Base-by-base conservation (phyloP, 345 rosid genomes). In the Arabidopsis arenosa region DNA sequence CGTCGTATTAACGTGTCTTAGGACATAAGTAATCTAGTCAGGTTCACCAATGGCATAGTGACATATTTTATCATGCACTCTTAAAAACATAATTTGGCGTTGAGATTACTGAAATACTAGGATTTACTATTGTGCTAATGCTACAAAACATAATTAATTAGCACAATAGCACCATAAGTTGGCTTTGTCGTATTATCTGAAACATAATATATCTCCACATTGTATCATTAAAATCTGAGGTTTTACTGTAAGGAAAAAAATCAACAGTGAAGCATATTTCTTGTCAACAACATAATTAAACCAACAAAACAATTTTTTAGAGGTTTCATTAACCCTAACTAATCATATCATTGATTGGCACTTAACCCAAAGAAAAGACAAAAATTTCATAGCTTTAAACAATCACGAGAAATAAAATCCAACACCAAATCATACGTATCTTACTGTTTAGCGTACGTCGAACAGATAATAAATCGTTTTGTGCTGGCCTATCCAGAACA, bases 1-100 rank as follows among this genome's bases (percentile, higher is more conserved):
- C 28, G 58, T 71, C 49, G 58, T 60, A 21, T 14, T 70, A 58
- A 45, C 66, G 57, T 70, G 56, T 56, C 62, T 56, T 33, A 58
- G 26, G 26, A 45, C 75, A 47, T 12, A 47, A 18, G 74, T 43
- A 44, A 30, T 17, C 4, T 11, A 21, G 17, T 26, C 11, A 59
- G 59, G 8, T n/a, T 49, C 67, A 61, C 37, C 28, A 37, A 37
- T n/a, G 14, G 57, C 36, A 70, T 21, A 47, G 75, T 47, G 48
- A 35, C 37, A 45, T 10, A 3, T 9, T 33, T 48, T 40, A 2
- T 40, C 4, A 21, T n/a, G n/a, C n/a, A n/a, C n/a, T n/a, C n/a
- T n/a, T n/a, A 23, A 23, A 18, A 23, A 23, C 26, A 23, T 23
- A 23, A 23, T 23, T 23, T 23, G 26, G 26, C 26, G 1, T 23